phyloP scores from a whole-genome alignment of 257 asterid genomes.

The Agastache rugosa region DNA sequence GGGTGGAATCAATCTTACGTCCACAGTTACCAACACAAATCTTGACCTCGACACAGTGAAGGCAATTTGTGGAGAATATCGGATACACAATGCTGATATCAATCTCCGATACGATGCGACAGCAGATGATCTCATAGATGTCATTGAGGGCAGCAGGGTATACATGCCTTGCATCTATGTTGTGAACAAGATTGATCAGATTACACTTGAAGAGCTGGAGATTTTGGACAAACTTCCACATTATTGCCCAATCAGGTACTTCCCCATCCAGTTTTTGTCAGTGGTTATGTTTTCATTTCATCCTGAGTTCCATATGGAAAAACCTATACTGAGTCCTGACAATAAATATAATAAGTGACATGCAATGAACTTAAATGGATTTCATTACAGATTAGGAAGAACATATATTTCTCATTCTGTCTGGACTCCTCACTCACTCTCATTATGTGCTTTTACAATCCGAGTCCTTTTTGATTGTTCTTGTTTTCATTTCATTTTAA shows the following conservation, averaged over 20 bases:
- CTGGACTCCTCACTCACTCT: background rate
- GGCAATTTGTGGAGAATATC: conserved; percentile 96
- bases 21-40: conserved; percentile 77
- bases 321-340: background rate
- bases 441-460: background rate
- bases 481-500: background rate
- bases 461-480: background rate
- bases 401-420: background rate
- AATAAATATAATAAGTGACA: background rate
- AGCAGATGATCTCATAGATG: conserved; percentile 98
- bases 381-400: background rate
- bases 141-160: conserved; percentile 94
- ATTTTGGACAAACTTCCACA: conserved; percentile 96
- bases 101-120: conserved; percentile 92
- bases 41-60: conserved; percentile 96
- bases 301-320: conserved; percentile 1
- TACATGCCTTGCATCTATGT: conserved; percentile 95
- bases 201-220: conserved; percentile 97
- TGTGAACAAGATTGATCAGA: conserved; percentile 96
- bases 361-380: conserved; percentile 8
- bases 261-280: background rate
- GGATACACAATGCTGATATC: conserved; percentile 93
- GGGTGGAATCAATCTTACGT: conserved; percentile 95
- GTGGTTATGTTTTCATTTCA: background rate
- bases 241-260: conserved; percentile 94